Percentiles rank a stretch among this genome's conserved stretches.
Conservation (phyloP, 2,329 filamentous ascomycete species). For the Trichophyton mentagrophytes region DNA sequence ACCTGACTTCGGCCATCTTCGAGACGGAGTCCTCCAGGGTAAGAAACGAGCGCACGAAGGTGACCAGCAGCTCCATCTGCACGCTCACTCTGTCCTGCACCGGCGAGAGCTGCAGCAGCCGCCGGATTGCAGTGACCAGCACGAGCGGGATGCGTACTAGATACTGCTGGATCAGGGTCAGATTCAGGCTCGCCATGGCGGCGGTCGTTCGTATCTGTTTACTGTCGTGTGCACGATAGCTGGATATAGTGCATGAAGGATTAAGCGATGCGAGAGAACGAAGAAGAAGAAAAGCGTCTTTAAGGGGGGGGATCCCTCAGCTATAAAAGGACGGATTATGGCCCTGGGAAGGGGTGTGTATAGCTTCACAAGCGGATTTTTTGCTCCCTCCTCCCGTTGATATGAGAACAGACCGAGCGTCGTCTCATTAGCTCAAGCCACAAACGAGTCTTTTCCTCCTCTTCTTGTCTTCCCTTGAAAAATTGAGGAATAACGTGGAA, state of each 20-base stretch:
- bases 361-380: no score
- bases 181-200: slow-evolving; percentile 1
- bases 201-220: background rate
- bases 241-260: background rate
- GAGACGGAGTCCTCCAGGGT: slow-evolving; percentile 41
- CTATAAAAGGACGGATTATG: no score
- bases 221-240: background rate
- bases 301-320: no score
- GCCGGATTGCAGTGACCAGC: slow-evolving; percentile 30
- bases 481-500: no score
- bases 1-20: slow-evolving; percentile 50
- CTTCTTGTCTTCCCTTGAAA: no score
- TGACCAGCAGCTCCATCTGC: slow-evolving; percentile 57
- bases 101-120: slow-evolving; percentile 51
- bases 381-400: no score
- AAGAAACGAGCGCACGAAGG: slow-evolving; percentile 56
- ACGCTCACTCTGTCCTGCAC: slow-evolving; percentile 67
- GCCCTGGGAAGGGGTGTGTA: no score
- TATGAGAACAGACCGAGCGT: no score
- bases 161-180: slow-evolving; percentile 17
- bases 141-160: slow-evolving; percentile 31
- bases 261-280: background rate
- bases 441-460: no score
- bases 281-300: background rate
- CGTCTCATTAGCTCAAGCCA: no score